Percentiles rank a stretch among this genome's conserved stretches.
These are phyloP conservation scores for Geotrichum siamense DNA, from an alignment of 1,139 yeast genomes.

Conservation along the genomic window DNA sequence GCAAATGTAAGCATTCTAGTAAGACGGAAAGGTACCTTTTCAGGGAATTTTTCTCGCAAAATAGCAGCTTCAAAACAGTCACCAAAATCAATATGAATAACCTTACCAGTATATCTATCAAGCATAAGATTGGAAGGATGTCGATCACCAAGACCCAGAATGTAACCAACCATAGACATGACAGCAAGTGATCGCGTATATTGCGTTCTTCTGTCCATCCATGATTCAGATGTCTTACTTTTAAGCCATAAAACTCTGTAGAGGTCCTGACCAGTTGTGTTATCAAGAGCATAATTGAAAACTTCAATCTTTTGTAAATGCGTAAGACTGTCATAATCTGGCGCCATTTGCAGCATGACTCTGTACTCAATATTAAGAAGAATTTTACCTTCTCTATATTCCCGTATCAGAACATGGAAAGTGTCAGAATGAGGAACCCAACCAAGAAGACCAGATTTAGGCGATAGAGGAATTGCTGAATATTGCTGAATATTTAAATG, in stretches of 20 bases:
- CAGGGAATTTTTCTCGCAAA: slow-evolving; percentile 92
- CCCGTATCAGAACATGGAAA: slow-evolving; percentile 85
- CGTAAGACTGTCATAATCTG: slow-evolving; percentile 87
- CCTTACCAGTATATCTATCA: slow-evolving; percentile 89
- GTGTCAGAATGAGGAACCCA: slow-evolving; percentile 99
- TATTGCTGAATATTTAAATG: slow-evolving; percentile 88
- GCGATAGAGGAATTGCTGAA: slow-evolving; percentile 92
- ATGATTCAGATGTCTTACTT: slow-evolving; percentile 91
- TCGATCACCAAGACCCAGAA: slow-evolving; percentile 92
- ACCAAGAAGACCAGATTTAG: slow-evolving; percentile 91
- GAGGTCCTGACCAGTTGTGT: slow-evolving; percentile 92
- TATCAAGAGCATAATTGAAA: slow-evolving; percentile 90
- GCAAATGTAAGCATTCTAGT: slow-evolving; percentile 97
- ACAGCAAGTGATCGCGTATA: slow-evolving; percentile 94
- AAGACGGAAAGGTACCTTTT: slow-evolving; percentile 92
- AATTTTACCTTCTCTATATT: slow-evolving; percentile 87
- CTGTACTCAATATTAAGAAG: slow-evolving; percentile 88
- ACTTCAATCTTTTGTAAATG: slow-evolving; percentile 91
- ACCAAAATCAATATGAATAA: slow-evolving; percentile 95
- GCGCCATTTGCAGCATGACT: slow-evolving; percentile 96
- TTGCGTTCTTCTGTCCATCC: slow-evolving; percentile 95
- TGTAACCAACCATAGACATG: slow-evolving; percentile 98
- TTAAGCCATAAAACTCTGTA: slow-evolving; percentile 95
- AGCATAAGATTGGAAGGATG: slow-evolving; percentile 97
- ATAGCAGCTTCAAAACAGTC: slow-evolving; percentile 99